These are phyloP conservation scores for Clitoria ternatea DNA, from an alignment of 306 rosid genomes.

Conservation along the genomic window DNA sequence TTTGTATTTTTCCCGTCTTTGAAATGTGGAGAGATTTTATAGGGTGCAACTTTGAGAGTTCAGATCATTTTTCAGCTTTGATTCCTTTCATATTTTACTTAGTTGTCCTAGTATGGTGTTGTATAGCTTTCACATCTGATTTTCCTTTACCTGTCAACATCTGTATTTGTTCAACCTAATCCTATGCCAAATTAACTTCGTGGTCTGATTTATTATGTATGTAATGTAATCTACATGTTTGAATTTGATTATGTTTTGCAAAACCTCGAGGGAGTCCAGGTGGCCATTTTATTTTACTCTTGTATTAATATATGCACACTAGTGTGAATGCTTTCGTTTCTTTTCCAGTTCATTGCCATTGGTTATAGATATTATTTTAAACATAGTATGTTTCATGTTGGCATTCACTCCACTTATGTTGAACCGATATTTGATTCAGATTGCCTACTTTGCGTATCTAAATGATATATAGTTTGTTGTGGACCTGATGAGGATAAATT, in stretches of 20 bases:
- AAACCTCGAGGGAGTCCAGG: background rate
- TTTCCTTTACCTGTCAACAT: background rate
- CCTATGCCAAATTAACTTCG: conserved; percentile 39
- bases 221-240: background rate
- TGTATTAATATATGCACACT: background rate
- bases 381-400: background rate
- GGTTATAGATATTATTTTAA: background rate
- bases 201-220: conserved; percentile 1
- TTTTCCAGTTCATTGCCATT: background rate
- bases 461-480: conserved; percentile 4
- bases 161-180: background rate
- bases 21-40: background rate
- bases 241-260: background rate
- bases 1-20: background rate
- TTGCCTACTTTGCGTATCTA: background rate
- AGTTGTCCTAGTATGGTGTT: background rate
- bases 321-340: background rate
- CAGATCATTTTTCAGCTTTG: background rate
- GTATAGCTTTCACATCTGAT: background rate
- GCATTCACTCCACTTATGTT: background rate
- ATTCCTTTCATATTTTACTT: background rate
- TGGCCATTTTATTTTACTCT: background rate
- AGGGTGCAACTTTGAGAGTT: background rate
- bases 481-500: background rate
- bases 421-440: background rate